Evolutionary conservation across 2,329 filamentous ascomycete species (phyloP), one percentile per base, ranked within the genome.

Genomic region (Orbilia brochopaga): DNA sequence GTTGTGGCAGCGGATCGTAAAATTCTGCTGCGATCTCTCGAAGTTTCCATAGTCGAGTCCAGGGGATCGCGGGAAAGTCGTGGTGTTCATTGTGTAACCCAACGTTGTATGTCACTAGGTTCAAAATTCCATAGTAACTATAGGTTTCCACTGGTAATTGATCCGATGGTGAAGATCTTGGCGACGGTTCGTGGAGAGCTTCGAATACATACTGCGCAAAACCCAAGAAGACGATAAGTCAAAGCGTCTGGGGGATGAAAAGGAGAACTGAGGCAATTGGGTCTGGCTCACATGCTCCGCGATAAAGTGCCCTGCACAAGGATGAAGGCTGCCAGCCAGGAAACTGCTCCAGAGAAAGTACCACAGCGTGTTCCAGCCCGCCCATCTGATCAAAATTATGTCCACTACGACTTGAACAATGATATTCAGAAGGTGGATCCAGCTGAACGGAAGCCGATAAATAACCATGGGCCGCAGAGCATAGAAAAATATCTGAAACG

Each of bases 401-500:
- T 99, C 92, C 80, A 97, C 96, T 74, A 81, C 77, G 56, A 93
- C 77, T 81, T 99, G 93, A 2, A 86, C 85, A 70, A 82, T 79
- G 58, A 99, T 84, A 81, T 99, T 99, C 81, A 92, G 81, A 67
- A 87, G 84, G 81, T 97, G 92, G 66, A 97, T 87, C 78, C 85
- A 85, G 58, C 93, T 97, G 79, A 97, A 86, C 40, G 93, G 91
- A 3, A 97, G 85, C 76, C 87, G 86, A 85, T 96, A 96, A 76
- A 99, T 86, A 81, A 92, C 88, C 89, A 97, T 96, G 73, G 94
- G 94, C 15, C 94, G 90, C 56, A 99, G 81, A 77, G 94, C 94
- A 83, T 99, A 99, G 85, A 99, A 99, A 79, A 99, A 86, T 80
- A 99, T 97, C 81, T 99, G 94, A 83, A 97, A 99, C 76, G 94